Evolutionary conservation across 2,329 filamentous ascomycete species (phyloP), one percentile per base, ranked within the genome.

Genomic region (Chaetothyriales sp.): DNA sequence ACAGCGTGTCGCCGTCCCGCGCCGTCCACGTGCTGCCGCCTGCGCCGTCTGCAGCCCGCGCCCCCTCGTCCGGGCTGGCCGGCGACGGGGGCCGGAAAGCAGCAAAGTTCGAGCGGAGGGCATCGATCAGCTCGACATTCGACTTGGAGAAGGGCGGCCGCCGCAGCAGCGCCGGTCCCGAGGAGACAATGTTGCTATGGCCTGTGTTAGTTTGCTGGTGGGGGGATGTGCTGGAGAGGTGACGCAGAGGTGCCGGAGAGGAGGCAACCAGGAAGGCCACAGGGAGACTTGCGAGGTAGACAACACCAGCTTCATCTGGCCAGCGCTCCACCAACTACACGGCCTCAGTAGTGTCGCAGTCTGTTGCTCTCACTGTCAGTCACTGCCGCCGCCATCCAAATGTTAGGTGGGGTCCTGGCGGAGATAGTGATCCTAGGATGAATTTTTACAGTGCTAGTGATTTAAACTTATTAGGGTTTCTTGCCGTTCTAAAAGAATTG

Each of bases 101-200:
- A 50, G 80, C 67, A 66, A 97, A 88, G 69, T 90, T 95, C 64
- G 82, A 81, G 61, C 86, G 85, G 18, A 98, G 78, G 2, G 89
- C 87, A 63, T 88, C 89, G 58, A 89, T 85, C 61, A 98, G 80
- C 69, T 98, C 92, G 61, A 89, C 82, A 66, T 97, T 97, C 51
- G 90, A 95, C 66, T 89, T 88, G 65, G 82, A 82, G 58, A 80
- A 79, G 54, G 82, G 77, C 15, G 83, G 81, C 63, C 86, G 86
- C 56, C 87, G 83, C 67, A 95, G 84, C 57, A 95, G 83, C 47
- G 88, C 87, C 52, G 86, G 85, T 52, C 86, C 86, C 57, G 81
- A 82, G 62, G 83, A 83, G 77, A 94, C 87, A 66, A 94, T 85
- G 73, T 94, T 95, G 64, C 80, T 82, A 62, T 47, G 9, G 10